Base-by-base conservation (phyloP, 352 stramenopile genomes). In the Phytopythium chamaehyphon region DNA sequence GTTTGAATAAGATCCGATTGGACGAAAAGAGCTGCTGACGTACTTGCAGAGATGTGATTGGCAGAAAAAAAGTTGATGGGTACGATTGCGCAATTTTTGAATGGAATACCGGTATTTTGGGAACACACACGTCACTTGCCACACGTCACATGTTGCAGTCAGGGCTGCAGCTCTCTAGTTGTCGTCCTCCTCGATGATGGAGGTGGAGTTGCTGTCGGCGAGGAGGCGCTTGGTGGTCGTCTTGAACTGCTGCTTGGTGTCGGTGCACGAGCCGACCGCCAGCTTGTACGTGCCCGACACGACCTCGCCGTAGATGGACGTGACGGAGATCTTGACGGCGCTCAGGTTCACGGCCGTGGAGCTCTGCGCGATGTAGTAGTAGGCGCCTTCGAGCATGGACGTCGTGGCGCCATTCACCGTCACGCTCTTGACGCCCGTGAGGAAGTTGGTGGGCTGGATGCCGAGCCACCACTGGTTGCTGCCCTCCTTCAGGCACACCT, bases 401-500 rank as follows among this genome's bases (percentile, higher is more conserved):
- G 68, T 46, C 6, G 35, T 18, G n/a, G 58, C 47, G 23, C 53
- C 55, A 38, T 73, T 69, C 21, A 81, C 66, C 26, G 19, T 76
- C 42, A 81, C 55, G 23, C 42, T 69, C 47, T 71, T 50, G n/a
- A 81, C 52, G 31, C 64, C 68, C 0, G 62, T 49, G 11, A 69
- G 9, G 6, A 47, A 57, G 56, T 78, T 78, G 9, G 57, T 69
- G 3, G 71, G 71, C 39, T 81, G 71, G 1, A 81, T 54, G 11
- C 62, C 69, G 22, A 61, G 43, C 71, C 68, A 81, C 26, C 55
- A 73, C 14, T 45, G 52, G 50, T 61, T 69, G 50, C 61, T 74
- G 12, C 68, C 68, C n/a, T 31, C 40, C 40, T 81, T 76, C 14
- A 68, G 51, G 45, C 69, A 81, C 26, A 72, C 60, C 36, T 76